Conservation (phyloP, 2,329 filamentous ascomycete species). For the Fusarium abutilonis region DNA sequence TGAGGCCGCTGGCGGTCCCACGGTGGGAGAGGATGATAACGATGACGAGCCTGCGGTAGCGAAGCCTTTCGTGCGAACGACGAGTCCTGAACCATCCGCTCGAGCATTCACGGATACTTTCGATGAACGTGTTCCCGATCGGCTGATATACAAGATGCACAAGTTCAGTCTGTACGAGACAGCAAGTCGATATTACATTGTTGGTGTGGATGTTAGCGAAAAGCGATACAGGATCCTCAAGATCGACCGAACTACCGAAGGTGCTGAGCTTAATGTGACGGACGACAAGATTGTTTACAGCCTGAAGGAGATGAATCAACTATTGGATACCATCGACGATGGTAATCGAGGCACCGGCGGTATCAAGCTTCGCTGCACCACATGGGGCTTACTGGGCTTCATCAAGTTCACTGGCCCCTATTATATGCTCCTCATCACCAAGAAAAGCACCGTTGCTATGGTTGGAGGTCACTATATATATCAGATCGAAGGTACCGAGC, state of each 20-base stretch:
- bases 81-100: constrained; percentile 59
- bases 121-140: constrained; percentile 49
- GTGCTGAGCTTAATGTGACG: constrained; percentile 80
- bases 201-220: constrained; percentile 91
- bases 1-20: constrained; percentile 40
- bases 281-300: constrained; percentile 97
- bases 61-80: constrained; percentile 65
- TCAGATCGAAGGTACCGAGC: constrained; percentile 91
- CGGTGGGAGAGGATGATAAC: constrained; percentile 59
- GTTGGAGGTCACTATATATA: constrained; percentile 96
- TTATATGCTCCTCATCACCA: constrained; percentile 97
- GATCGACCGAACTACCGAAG: constrained; percentile 86
- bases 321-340: constrained; percentile 94
- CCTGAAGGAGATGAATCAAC: constrained; percentile 88
- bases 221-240: constrained; percentile 90
- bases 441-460: constrained; percentile 95
- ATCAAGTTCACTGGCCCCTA: constrained; percentile 95
- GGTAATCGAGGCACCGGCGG: constrained; percentile 92
- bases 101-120: constrained; percentile 47
- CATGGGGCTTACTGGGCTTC: constrained; percentile 94
- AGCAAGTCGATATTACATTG: constrained; percentile 89
- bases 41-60: constrained; percentile 68
- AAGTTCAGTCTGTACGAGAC: constrained; percentile 99
- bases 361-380: constrained; percentile 86
- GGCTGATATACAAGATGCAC: constrained; percentile 77